These are phyloP conservation scores for Pisolithus sp. DNA, from an alignment of 768 basidiomycete species.

Conservation along the genomic window DNA sequence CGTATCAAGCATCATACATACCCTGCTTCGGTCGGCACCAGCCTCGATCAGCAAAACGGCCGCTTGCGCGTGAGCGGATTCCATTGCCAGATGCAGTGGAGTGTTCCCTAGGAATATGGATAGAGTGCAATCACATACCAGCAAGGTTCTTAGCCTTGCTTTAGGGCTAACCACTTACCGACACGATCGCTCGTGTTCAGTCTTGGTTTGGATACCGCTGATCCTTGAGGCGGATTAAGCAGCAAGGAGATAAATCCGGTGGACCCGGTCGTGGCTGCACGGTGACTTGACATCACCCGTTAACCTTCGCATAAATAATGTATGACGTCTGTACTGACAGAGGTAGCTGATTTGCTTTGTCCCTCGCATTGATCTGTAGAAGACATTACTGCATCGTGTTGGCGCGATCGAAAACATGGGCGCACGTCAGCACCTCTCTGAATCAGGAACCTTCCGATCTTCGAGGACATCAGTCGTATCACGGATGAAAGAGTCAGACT, in stretches of 20 bases:
- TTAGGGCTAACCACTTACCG: constrained; percentile 36
- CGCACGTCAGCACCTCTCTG: constrained; percentile 87
- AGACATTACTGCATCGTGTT: constrained; percentile 25
- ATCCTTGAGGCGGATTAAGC: constrained; percentile 73
- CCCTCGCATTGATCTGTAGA: constrained; percentile 84
- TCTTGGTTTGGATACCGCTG: constrained; percentile 55
- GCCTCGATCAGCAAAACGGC: constrained; percentile 91
- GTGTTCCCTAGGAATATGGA: constrained; percentile 67
- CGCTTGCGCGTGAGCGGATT: constrained; percentile 88
- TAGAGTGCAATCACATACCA: background rate
- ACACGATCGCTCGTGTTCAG: constrained; percentile 82
- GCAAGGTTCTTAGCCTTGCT: background rate
- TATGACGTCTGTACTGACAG: constrained; percentile 41
- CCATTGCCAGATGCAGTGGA: constrained; percentile 94
- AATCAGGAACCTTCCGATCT: constrained; percentile 88
- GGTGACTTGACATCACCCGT: constrained; percentile 51
- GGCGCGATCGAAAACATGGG: constrained; percentile 25
- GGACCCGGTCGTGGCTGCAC: constrained; percentile 94
- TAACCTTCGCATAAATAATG: constrained; percentile 2
- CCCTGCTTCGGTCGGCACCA: constrained; percentile 86
- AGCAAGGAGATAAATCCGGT: constrained; percentile 82
- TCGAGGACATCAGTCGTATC: constrained; percentile 23
- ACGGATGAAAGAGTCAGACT: constrained; percentile 14
- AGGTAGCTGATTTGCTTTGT: constrained; percentile 89
- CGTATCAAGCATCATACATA: constrained; percentile 34